Conservation (phyloP, 73 alveolate genomes). For the Blepharisma stoltei region DNA sequence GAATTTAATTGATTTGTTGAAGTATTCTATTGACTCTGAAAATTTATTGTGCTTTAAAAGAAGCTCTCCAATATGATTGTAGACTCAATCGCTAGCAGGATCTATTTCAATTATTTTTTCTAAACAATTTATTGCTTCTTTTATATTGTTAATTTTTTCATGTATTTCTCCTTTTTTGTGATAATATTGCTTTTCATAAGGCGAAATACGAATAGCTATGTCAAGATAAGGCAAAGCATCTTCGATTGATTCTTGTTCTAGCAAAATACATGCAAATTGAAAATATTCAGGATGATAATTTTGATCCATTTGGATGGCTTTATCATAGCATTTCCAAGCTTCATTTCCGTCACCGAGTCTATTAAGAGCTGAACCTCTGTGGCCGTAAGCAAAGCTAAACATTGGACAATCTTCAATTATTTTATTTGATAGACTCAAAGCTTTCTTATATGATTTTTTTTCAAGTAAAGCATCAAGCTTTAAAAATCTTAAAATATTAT, state of each 20-base stretch:
- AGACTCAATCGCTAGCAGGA: constrained; percentile 38
- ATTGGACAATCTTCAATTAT: constrained; percentile 44
- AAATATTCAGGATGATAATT: constrained; percentile 38
- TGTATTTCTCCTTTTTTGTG: constrained; percentile 31
- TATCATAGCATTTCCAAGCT: constrained; percentile 45
- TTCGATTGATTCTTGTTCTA: constrained; percentile 28
- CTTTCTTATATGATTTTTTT: constrained; percentile 45
- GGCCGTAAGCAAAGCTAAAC: constrained; percentile 36
- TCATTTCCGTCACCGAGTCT: constrained; percentile 38
- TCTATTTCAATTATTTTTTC: constrained; percentile 42
- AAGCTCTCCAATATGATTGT: constrained; percentile 50
- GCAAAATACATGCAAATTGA: constrained; percentile 31
- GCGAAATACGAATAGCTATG: constrained; percentile 15
- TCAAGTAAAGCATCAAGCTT: neutral
- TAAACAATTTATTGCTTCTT: constrained; percentile 33
- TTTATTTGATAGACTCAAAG: constrained; percentile 38
- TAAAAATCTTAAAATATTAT: too few species aligned
- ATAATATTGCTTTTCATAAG: constrained; percentile 29
- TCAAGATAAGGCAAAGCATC: constrained; percentile 33
- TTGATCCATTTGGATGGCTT: constrained; percentile 23
- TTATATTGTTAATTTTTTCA: constrained; percentile 27
- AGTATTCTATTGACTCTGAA: constrained; percentile 42
- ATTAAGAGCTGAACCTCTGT: constrained; percentile 47
- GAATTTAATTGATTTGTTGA: constrained; percentile 37
- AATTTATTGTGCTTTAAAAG: constrained; percentile 35